phyloP scores from a whole-genome alignment of 371 early-diverging fungal genomes.

The Rhizopus microsporus region DNA sequence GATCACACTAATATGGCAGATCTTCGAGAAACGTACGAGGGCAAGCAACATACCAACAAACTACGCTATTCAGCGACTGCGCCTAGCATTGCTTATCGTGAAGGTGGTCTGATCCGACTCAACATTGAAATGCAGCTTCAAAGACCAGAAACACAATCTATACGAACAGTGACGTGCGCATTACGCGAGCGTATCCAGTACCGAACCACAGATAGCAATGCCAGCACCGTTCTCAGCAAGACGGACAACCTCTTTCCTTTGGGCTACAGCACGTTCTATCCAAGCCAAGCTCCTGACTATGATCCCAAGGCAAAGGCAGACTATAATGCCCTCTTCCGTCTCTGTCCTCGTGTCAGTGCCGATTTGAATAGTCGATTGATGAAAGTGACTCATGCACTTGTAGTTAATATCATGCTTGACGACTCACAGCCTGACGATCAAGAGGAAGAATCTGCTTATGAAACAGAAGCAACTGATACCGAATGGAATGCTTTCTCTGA shows the following conservation, averaged over 20 bases:
- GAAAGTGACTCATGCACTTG: slow-evolving; percentile 31
- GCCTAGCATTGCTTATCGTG: slow-evolving; percentile 45
- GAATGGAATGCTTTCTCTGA: slow-evolving; percentile 24
- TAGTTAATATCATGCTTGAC: slow-evolving; percentile 34
- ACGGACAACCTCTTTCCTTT: slow-evolving; percentile 31
- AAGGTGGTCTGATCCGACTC: slow-evolving; percentile 48
- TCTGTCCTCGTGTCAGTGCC: slow-evolving; percentile 35
- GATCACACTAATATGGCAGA: slow-evolving; percentile 26
- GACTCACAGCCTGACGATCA: slow-evolving; percentile 20
- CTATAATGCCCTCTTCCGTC: slow-evolving; percentile 33
- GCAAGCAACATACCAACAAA: slow-evolving; percentile 31
- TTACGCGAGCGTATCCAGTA: slow-evolving; percentile 46
- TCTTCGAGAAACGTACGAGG: slow-evolving; percentile 31
- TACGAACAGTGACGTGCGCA: slow-evolving; percentile 47
- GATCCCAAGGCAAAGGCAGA: slow-evolving; percentile 27
- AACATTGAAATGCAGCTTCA: slow-evolving; percentile 36
- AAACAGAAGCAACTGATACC: slow-evolving; percentile 26
- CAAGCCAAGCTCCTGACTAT: slow-evolving; percentile 26
- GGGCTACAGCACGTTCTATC: slow-evolving; percentile 34
- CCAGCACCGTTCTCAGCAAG: slow-evolving; percentile 25
- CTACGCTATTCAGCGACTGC: slow-evolving; percentile 42
- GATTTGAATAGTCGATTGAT: slow-evolving; percentile 30
- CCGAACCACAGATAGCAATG: slow-evolving; percentile 33
- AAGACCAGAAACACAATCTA: slow-evolving; percentile 32
- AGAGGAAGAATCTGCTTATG: slow-evolving; percentile 24